phyloP scores from a whole-genome alignment of 441 rosid genomes.

The Populus hybrid region DNA sequence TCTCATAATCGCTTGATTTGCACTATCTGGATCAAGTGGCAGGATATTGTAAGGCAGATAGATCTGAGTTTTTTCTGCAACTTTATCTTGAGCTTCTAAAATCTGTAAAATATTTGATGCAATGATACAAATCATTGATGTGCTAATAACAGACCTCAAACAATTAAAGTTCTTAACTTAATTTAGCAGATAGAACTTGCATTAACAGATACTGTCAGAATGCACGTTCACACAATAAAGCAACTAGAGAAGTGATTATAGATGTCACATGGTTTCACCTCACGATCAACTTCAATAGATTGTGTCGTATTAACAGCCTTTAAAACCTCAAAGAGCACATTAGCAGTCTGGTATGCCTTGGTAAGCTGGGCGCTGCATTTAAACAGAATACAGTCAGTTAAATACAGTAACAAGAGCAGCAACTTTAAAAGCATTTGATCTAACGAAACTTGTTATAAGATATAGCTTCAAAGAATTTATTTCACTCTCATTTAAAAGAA shows the following conservation, averaged over 20 bases:
- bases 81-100: conserved; percentile 88
- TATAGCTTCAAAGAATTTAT: not conserved
- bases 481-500: conserved; percentile 11
- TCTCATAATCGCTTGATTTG: conserved; percentile 93
- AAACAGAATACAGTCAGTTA: conserved; percentile 18
- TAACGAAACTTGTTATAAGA: not conserved
- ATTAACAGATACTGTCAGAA: not conserved
- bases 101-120: conserved; percentile 49
- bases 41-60: conserved; percentile 91
- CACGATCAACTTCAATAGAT: conserved; percentile 91
- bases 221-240: not conserved
- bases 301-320: conserved; percentile 93
- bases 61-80: conserved; percentile 90
- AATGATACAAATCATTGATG: conserved; percentile 19
- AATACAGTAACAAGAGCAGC: not conserved
- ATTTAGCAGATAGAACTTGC: not conserved
- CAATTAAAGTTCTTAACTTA: not conserved
- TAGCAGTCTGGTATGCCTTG: conserved; percentile 99
- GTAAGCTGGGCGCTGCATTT: conserved; percentile 88
- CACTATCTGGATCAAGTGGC: conserved; percentile 99
- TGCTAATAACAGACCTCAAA: not conserved
- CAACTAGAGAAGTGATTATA: conserved; percentile 6
- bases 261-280: conserved; percentile 49
- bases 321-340: conserved; percentile 97
- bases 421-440: not conserved